phyloP scores from a whole-genome alignment of 2,329 filamentous ascomycete species.

The Periconia sp. region DNA sequence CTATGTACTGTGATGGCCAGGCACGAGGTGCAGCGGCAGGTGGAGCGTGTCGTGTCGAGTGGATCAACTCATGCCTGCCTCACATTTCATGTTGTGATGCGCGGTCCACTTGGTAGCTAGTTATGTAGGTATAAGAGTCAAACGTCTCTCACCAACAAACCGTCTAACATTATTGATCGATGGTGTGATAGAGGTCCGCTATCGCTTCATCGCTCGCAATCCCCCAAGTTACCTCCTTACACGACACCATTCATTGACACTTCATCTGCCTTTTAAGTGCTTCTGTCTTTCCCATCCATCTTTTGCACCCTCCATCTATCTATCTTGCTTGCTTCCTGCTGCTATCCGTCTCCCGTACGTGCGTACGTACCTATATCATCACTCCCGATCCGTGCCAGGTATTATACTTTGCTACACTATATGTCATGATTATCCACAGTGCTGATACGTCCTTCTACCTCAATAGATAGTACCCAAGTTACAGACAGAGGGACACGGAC shows the following conservation, averaged over 20 bases:
- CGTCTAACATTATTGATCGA: constrained; percentile 19
- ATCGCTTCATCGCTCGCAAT: constrained; percentile 22
- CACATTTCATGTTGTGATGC: no score
- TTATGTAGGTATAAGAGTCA: constrained; percentile 18
- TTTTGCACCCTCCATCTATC: background rate
- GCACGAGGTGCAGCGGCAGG: constrained; percentile 6
- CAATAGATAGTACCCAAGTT: no score
- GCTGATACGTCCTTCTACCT: no score
- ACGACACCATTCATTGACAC: no score
- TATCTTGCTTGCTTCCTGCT: constrained; percentile 9
- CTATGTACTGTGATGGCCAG: constrained; percentile 20
- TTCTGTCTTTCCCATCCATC: background rate
- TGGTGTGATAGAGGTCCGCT: constrained; percentile 38
- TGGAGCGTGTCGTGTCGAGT: constrained; percentile 5
- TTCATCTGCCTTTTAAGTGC: no score
- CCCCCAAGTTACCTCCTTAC: background rate
- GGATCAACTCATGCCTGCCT: no score
- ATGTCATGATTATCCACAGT: no score
- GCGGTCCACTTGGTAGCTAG: no score
- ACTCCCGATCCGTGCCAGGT: background rate
- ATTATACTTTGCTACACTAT: no score
- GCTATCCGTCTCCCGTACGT: constrained; percentile 23
- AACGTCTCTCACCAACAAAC: constrained; percentile 9
- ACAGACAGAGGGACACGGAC: no score
- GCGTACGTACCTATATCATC: no score